Base-by-base conservation (phyloP, 2,329 filamentous ascomycete species). In the Leptographium wingfieldii region DNA sequence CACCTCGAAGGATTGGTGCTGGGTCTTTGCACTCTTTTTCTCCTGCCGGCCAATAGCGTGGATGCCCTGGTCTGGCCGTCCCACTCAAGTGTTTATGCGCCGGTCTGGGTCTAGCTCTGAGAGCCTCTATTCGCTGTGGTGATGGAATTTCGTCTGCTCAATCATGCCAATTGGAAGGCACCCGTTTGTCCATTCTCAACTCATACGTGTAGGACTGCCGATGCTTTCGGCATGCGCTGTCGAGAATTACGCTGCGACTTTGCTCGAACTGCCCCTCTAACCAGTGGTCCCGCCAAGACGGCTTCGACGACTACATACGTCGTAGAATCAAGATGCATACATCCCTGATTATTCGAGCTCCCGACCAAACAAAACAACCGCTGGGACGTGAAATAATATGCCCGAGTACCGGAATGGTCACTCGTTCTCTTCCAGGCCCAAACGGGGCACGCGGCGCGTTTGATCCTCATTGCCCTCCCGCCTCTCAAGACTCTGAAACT, bases 401-500 rank as follows among this genome's bases (percentile, higher is more conserved):
- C n/a, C 46, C n/a, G 22, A 51, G 25, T 12, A 16, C 16, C 22
- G 22, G 49, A 27, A 6, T 3, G 14, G 27, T 3, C 12, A 10
- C 6, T 19, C 14, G 49, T 31, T 2, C 5, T 40, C n/a, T 12
- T 25, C 19, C 59, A 54, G 22, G 52, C 63, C 59, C 59, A 62
- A 64, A 63, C 54, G 22, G 59, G 60, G 11, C 58, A 62, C 59
- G 63, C 59, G 53, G 57, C 52, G 27, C 52, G 63, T 65, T 65
- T 65, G 63, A 65, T 65, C 62, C 51, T 59, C 63, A 25, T 35
- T 49, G 55, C 57, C 53, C 55, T 59, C 56, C 63, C 61, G 60
- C 61, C 60, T 58, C 58, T 40, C 56, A 49, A 61, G 43, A 46
- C 51, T 61, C 61, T 64, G 63, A 64, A 64, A 64, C 63, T 46